Conservation (phyloP, 1,139 yeast species). For the Suhomyces yuchorum region DNA sequence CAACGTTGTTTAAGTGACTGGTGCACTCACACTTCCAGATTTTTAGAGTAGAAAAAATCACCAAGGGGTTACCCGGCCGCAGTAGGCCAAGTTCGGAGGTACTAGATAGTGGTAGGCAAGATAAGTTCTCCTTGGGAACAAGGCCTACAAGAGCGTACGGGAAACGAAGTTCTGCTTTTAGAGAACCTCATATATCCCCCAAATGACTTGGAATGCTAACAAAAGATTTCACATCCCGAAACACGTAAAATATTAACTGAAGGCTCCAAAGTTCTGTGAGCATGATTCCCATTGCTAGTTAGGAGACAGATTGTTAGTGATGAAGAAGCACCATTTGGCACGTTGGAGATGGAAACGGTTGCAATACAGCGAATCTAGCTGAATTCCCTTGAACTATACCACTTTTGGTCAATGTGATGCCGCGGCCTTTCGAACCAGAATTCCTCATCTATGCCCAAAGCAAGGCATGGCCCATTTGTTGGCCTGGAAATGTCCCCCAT, state of each 20-base stretch:
- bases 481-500: neutral
- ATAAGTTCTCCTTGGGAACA: neutral
- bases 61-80: conserved; percentile 2
- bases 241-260: neutral
- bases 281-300: neutral
- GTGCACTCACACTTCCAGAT: neutral
- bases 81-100: conserved; percentile 1
- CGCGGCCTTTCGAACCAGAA: neutral
- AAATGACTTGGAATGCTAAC: neutral
- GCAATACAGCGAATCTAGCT: neutral
- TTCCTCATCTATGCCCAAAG: neutral
- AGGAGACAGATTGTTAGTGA: neutral
- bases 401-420: neutral
- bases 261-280: neutral
- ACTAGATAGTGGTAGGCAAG: neutral
- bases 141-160: conserved; percentile 4
- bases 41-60: conserved; percentile 2
- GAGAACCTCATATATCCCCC: neutral
- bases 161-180: conserved; percentile 1
- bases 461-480: neutral
- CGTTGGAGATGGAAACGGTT: neutral
- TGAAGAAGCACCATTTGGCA: neutral
- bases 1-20: conserved; percentile 1
- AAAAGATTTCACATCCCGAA: neutral
- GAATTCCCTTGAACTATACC: neutral